Evolutionary conservation across 1,284 basidiomycete species (phyloP).

Genomic region (Leccinum proliferum): DNA sequence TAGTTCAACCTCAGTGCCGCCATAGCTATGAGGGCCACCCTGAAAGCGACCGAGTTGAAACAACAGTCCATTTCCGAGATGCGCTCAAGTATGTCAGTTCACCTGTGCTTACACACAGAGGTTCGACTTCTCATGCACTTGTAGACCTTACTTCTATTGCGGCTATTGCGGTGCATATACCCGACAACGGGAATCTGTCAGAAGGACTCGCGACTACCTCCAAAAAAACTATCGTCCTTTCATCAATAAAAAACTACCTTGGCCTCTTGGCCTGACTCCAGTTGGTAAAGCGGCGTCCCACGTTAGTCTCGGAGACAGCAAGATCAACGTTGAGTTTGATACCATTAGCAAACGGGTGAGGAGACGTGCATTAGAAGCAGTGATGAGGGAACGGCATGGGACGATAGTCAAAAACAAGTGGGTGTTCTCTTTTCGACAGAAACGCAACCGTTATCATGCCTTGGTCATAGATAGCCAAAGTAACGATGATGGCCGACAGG

Average conservation of each 20-base stretch:
- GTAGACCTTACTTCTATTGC: conserved; percentile 60
- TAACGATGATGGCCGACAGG: no score
- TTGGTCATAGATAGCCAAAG: no score
- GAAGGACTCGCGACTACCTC: conserved; percentile 51
- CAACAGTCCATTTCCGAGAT: conserved; percentile 58
- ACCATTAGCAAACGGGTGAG: no score
- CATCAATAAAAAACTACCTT: conserved; percentile 70
- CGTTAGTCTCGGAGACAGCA: no score
- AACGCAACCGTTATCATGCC: no score
- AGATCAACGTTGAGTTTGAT: no score
- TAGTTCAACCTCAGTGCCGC: conserved; percentile 42
- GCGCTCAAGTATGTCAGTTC: conserved; percentile 51
- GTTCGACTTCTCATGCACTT: conserved; percentile 6
- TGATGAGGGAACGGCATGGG: no score
- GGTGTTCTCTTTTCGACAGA: no score
- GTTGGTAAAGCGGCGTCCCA: conserved; percentile 38
- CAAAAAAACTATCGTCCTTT: no score
- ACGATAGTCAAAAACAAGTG: no score
- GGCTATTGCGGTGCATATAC: conserved; percentile 54
- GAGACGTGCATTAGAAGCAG: no score
- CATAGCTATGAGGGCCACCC: conserved; percentile 63
- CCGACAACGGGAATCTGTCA: conserved; percentile 53
- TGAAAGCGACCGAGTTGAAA: conserved; percentile 64
- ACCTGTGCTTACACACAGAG: not conserved
- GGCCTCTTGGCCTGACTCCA: conserved; percentile 66